Conservation (phyloP, 2,329 filamentous ascomycete genomes). For the Neopestalotiopsis sp. region DNA sequence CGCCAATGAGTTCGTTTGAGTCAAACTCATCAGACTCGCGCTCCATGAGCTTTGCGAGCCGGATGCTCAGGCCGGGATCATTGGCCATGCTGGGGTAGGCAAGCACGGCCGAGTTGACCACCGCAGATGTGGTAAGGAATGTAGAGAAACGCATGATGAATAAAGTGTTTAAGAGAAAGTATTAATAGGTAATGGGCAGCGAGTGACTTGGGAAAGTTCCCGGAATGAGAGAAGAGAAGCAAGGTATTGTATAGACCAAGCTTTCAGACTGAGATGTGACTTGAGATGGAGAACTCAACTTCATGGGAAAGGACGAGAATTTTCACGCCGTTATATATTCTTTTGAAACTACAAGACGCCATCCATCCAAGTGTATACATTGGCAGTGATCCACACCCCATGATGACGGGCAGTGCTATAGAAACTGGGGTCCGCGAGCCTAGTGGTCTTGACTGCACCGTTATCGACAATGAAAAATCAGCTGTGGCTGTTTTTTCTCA, state of each 20-base stretch:
- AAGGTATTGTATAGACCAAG: not conserved
- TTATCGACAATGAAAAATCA: not conserved
- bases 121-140: slow-evolving; percentile 1
- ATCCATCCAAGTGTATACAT: not conserved
- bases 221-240: not conserved
- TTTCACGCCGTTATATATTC: not conserved
- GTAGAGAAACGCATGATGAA: not conserved
- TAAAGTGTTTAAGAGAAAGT: not conserved
- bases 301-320: not conserved
- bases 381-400: not conserved
- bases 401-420: not conserved
- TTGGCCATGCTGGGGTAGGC: slow-evolving; percentile 20
- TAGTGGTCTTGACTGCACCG: not conserved
- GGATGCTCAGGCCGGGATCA: slow-evolving; percentile 10
- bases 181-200: not conserved
- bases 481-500: not conserved
- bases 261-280: not conserved
- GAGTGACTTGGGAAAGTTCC: not conserved
- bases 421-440: not conserved
- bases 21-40: slow-evolving; percentile 20
- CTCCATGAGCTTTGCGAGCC: slow-evolving; percentile 8
- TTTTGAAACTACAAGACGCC: not conserved
- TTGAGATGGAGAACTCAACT: not conserved
- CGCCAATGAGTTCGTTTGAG: slow-evolving; percentile 39
- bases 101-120: slow-evolving; percentile 10